Base-by-base conservation (phyloP, 2,329 filamentous ascomycete species). In the Fusarium euwallaceae region DNA sequence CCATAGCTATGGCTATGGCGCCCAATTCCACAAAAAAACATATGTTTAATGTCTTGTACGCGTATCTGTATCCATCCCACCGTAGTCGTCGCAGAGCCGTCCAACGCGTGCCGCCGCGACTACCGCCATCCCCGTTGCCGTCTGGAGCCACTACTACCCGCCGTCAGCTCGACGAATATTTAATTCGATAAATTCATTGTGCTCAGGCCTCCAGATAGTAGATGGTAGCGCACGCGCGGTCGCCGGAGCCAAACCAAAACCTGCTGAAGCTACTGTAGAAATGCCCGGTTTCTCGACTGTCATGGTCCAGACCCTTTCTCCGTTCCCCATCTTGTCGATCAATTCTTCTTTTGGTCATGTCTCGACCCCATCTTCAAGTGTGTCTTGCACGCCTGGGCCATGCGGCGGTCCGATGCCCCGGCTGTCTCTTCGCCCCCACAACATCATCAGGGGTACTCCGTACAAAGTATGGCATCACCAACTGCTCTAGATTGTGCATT, bases 261-360 rank as follows among this genome's bases (percentile, higher is more conserved):
- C 48, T 29, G 22, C 48, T 24, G 17, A 27, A 34, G 32, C 32
- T 34, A 34, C 32, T 34, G 32, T 34, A 34, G 32, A 27, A 29
- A 41, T 32, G 61, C 24, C 34, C 32, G 32, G 53, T 68, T 39
- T 68, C 39, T n/a, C 32, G 61, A 51, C 61, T 64, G 58, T 63
- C 68, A 48, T 70, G 68, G 60, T 67, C 65, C 53, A 74, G 65
- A 62, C 69, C 58, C 2, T 6, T 64, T 61, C 36, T 34, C 32
- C 68, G 62, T 75, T 72, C 61, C 65, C 69, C 55, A 32, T 16
- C n/a, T 22, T 66, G 66, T 53, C 61, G 66, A 73, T 70, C 71
- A 53, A 69, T 66, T 22, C 62, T 72, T 3, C 58, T 72, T 63
- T 37, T 66, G 65, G 66, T 17, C 36, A 45, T 58, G 2, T 56